Evolutionary conservation across 768 basidiomycete genomes (phyloP).

Genomic region (Tubosaeta brunneosetosa): DNA sequence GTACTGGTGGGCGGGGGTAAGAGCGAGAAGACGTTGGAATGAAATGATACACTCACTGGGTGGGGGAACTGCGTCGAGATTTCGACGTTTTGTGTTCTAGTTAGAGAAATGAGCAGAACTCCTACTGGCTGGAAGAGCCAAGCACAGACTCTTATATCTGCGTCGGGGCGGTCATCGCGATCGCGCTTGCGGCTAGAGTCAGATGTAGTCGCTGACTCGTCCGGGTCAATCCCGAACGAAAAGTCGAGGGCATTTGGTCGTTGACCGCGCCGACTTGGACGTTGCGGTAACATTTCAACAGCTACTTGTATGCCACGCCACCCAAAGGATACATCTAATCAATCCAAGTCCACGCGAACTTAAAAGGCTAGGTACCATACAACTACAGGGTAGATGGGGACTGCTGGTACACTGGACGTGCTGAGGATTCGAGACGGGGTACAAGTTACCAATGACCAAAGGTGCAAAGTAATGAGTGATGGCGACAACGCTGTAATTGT

Average conservation of each 20-base stretch:
- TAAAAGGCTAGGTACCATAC: conserved; percentile 6
- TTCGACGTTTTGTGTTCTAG: conserved; percentile 27
- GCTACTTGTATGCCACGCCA: background rate
- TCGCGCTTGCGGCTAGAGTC: conserved; percentile 26
- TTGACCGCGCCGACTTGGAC: conserved; percentile 23
- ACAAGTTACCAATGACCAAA: conserved; percentile 9
- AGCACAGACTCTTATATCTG: conserved; percentile 15
- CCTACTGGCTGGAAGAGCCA: background rate
- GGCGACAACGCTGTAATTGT: conserved; percentile 3
- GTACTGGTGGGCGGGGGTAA: conserved; percentile 27
- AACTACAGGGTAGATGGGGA: conserved; percentile 7
- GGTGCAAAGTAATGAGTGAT: conserved; percentile 3
- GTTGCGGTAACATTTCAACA: background rate
- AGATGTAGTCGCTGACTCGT: conserved; percentile 26
- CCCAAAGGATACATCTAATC: conserved; percentile 4
- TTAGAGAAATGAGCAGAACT: background rate
- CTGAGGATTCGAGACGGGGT: conserved; percentile 7
- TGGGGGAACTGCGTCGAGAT: conserved; percentile 16
- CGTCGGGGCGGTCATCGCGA: conserved; percentile 7
- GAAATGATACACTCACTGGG: conserved; percentile 10
- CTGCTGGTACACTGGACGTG: conserved; percentile 12
- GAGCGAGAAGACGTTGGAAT: background rate
- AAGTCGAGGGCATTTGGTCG: conserved; percentile 55
- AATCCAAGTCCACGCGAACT: too few relatives aligned
- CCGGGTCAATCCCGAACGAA: conserved; percentile 39